These are phyloP conservation scores for Globisporangium nagaii DNA, from an alignment of 352 stramenopile genomes.

Conservation along the genomic window DNA sequence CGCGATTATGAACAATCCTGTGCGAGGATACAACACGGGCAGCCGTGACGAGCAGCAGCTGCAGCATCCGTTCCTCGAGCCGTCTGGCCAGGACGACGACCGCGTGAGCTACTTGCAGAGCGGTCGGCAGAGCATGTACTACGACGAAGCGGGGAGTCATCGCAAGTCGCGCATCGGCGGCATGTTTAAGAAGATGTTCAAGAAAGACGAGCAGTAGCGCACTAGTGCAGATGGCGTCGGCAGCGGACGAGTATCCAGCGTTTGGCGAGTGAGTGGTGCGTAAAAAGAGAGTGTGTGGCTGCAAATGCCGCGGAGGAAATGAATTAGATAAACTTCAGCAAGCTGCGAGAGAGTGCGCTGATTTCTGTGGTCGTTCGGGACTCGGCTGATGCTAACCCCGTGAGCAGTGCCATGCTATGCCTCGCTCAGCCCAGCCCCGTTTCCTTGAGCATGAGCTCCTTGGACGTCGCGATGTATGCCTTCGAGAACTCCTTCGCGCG, in stretches of 20 bases:
- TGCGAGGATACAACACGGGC: conserved; percentile 11
- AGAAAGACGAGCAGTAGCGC: conserved; percentile 55
- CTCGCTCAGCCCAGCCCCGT: conserved; percentile 23
- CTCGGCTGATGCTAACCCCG: too few relatives aligned
- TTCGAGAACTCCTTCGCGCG: conserved; percentile 64
- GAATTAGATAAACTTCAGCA: too few relatives aligned
- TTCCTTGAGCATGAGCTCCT: conserved; percentile 66
- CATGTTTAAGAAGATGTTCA: conserved; percentile 91
- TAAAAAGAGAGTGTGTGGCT: too few relatives aligned
- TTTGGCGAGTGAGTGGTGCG: too few relatives aligned
- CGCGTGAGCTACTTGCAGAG: conserved; percentile 20
- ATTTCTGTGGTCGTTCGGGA: too few relatives aligned
- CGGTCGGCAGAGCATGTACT: conserved; percentile 47
- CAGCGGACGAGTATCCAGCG: too few relatives aligned
- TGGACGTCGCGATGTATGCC: conserved; percentile 60
- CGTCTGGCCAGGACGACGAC: conserved; percentile 11
- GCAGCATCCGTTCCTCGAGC: conserved; percentile 9
- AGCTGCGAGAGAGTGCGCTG: too few relatives aligned
- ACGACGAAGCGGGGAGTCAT: conserved; percentile 46
- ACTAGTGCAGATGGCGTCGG: too few relatives aligned
- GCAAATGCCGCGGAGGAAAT: too few relatives aligned
- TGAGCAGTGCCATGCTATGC: too few relatives aligned
- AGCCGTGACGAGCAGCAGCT: not conserved
- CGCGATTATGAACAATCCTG: conserved; percentile 45
- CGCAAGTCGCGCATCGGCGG: conserved; percentile 77